Evolutionary conservation across 768 basidiomycete species (phyloP).

Genomic region (Tubosaeta sp.): DNA sequence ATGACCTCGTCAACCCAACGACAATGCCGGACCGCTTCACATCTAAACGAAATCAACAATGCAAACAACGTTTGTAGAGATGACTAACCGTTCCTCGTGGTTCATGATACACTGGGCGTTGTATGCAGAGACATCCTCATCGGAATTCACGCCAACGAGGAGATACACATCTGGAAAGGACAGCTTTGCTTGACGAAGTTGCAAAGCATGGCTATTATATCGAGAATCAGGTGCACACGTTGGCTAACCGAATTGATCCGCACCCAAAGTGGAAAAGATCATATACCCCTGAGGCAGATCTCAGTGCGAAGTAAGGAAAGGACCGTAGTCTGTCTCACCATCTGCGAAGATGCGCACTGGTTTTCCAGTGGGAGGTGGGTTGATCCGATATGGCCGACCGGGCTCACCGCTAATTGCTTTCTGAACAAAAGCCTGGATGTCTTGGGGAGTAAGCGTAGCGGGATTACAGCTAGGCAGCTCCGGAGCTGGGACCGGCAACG

Average conservation of each 20-base stretch:
- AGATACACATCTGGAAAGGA: constrained; percentile 89
- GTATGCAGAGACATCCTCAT: constrained; percentile 71
- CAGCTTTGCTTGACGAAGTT: constrained; percentile 94
- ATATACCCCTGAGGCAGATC: constrained; percentile 68
- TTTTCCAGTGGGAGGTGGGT: constrained; percentile 72
- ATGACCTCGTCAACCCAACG: constrained; percentile 96
- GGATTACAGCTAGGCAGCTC: constrained; percentile 57
- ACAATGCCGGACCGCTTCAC: constrained; percentile 93
- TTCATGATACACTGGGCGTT: constrained; percentile 85
- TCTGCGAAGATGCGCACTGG: constrained; percentile 93
- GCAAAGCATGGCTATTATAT: constrained; percentile 78
- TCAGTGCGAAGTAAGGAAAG: not conserved
- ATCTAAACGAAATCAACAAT: constrained; percentile 36
- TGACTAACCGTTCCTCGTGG: constrained; percentile 73
- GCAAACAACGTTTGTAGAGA: not conserved
- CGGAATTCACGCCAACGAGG: constrained; percentile 89
- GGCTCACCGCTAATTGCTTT: constrained; percentile 70
- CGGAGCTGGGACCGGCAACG: constrained; percentile 33
- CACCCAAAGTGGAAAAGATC: constrained; percentile 97
- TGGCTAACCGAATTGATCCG: constrained; percentile 20
- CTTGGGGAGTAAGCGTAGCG: constrained; percentile 63
- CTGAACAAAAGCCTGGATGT: constrained; percentile 74
- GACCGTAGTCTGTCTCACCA: constrained; percentile 45
- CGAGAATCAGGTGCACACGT: constrained; percentile 4
- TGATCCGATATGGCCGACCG: constrained; percentile 74